These are phyloP conservation scores for Candida michaelii DNA, from an alignment of 805 yeast genomes.

Conservation along the genomic window DNA sequence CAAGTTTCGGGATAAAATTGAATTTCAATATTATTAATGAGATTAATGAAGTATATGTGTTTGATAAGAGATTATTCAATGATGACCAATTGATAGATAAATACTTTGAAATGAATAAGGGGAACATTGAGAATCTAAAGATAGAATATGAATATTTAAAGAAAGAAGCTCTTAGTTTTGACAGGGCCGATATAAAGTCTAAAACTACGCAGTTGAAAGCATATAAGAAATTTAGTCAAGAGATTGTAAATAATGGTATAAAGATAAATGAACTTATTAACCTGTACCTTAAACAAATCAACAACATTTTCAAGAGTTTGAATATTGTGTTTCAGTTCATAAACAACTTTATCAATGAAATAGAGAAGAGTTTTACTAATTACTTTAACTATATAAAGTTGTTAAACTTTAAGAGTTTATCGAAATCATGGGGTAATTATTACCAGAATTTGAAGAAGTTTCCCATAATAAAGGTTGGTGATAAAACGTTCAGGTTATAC, in stretches of 20 bases:
- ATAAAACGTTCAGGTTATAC: constrained; percentile 19
- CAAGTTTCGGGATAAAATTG: constrained; percentile 66
- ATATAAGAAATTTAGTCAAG: constrained; percentile 53
- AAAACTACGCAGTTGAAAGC: constrained; percentile 39
- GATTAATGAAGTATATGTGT: constrained; percentile 56
- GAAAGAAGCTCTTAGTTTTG: not conserved
- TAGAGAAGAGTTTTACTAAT: constrained; percentile 45
- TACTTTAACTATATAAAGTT: constrained; percentile 36
- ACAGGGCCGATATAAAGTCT: constrained; percentile 15
- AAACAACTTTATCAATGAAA: constrained; percentile 48
- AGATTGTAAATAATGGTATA: constrained; percentile 31
- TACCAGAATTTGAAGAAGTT: constrained; percentile 34
- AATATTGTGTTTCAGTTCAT: constrained; percentile 50
- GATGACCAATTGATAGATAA: constrained; percentile 8
- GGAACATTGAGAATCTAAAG: constrained; percentile 11
- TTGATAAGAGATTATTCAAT: constrained; percentile 60
- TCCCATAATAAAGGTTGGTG: constrained; percentile 34
- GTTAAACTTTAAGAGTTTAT: constrained; percentile 42
- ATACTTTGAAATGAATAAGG: constrained; percentile 15
- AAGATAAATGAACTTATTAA: constrained; percentile 27
- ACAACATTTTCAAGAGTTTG: constrained; percentile 45
- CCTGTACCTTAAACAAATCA: constrained; percentile 33
- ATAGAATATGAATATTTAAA: constrained; percentile 10
- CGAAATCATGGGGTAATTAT: constrained; percentile 36
- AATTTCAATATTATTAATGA: constrained; percentile 54